Base-by-base conservation (phyloP, 805 yeast species). In the Wickerhamiella dianesei region DNA sequence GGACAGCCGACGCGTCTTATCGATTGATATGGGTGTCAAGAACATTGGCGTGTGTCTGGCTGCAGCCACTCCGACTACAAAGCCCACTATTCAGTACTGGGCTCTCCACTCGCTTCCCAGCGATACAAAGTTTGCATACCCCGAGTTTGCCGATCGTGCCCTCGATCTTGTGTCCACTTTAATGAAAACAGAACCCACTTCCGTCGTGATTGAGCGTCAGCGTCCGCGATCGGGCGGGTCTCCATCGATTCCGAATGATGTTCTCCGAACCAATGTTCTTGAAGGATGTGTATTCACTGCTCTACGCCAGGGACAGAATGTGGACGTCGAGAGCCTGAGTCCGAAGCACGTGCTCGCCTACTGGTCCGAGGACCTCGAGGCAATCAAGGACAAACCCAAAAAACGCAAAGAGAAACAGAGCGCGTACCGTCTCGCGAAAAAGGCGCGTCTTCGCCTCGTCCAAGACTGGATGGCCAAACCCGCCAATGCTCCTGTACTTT, bases 181-280 rank as follows among this genome's bases (percentile, higher is more conserved):
- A 2, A 9, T 42, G 6, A 25, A 50, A 0, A 72, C 76, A 0
- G 71, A 71, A 8, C 39, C 51, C 3, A 43, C 42, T 2, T 43
- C 51, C 48, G 65, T 75, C 2, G 54, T 77, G 9, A 61, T 79
- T 2, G 85, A 79, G 54, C 56, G 76, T 48, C 85, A 79, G 57
- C 55, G 84, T 37, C 64, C 72, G 37, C 64, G 83, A 44, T 67
- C 76, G 0, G 61, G 61, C 51, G 73, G 79, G 0, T 63, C 72
- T 1, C 63, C 66, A 9, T 59, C 58, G 16, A 70, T 79, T 1
- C 62, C 74, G 3, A 80, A 77, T 46, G 68, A 71, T 47, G 69
- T 78, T 2, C 56, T 77, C 22, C 67, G 71, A 44, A 70, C 75
- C 3, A 78, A 76, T 47, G 66, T 76, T 19, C 54, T 79, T 32